These are phyloP conservation scores for Starmerella powellii DNA, from an alignment of 805 yeast genomes.

Conservation along the genomic window DNA sequence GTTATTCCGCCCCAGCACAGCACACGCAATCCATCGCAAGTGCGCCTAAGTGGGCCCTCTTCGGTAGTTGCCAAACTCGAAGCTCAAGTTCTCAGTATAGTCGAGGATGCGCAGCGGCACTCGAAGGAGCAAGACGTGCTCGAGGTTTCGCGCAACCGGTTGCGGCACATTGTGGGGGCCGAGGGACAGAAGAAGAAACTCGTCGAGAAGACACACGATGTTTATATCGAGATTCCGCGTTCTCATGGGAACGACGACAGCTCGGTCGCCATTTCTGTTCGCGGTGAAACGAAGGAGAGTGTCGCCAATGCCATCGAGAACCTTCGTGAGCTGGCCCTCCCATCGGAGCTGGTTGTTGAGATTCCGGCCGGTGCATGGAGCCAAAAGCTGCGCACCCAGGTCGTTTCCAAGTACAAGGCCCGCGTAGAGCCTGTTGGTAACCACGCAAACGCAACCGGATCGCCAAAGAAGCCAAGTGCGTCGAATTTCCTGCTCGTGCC, in stretches of 20 bases:
- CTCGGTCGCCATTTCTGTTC: conserved; percentile 47
- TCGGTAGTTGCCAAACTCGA: conserved; percentile 57
- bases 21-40: conserved; percentile 27
- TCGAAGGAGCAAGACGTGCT: conserved; percentile 20
- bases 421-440: not conserved
- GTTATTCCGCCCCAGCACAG: conserved; percentile 55
- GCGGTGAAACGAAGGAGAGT: conserved; percentile 58
- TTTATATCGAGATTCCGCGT: conserved; percentile 55
- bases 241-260: conserved; percentile 55
- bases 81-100: conserved; percentile 47
- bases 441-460: not conserved
- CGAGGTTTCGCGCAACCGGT: conserved; percentile 59
- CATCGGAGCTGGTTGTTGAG: conserved; percentile 43
- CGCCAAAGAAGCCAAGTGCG: not conserved
- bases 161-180: conserved; percentile 67
- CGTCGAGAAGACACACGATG: conserved; percentile 57
- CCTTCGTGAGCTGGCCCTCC: conserved; percentile 43
- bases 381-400: not conserved
- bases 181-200: conserved; percentile 63
- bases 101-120: conserved; percentile 36
- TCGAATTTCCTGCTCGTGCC: not conserved
- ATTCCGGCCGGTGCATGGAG: conserved; percentile 44
- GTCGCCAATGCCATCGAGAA: conserved; percentile 44
- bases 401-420: conserved; percentile 3
- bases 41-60: conserved; percentile 62